Conservation (phyloP, 192 early-diverging fungal species). For the Backusella tarrabulga region DNA sequence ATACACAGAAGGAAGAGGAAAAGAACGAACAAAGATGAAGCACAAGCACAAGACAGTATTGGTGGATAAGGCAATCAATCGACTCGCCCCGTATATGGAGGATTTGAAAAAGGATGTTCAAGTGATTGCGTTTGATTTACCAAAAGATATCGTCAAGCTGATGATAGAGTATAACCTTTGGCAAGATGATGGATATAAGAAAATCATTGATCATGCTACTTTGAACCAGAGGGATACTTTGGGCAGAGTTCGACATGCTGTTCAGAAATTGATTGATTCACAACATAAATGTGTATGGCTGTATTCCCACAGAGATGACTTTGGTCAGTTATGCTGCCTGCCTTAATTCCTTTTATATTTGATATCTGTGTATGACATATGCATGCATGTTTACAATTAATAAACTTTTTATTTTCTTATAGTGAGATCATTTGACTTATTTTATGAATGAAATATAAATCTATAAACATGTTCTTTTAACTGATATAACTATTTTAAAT, state of each 20-base stretch:
- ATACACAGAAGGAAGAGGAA: conserved; percentile 35
- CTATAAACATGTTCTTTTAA: too few species aligned
- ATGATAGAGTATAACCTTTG: conserved; percentile 59
- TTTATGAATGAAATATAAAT: too few species aligned
- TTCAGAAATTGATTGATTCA: conserved; percentile 29
- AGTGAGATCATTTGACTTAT: not conserved
- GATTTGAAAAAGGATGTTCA: conserved; percentile 49
- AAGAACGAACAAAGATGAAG: conserved; percentile 54
- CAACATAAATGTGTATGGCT: conserved; percentile 63
- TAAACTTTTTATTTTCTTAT: not conserved
- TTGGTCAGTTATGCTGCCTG: conserved; percentile 53
- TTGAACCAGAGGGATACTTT: conserved; percentile 33
- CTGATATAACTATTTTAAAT: too few species aligned
- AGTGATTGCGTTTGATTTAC: conserved; percentile 65
- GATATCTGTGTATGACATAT: not conserved
- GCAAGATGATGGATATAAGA: conserved; percentile 62
- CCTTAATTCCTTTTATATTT: not conserved
- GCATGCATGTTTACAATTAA: not conserved
- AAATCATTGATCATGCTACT: conserved; percentile 43
- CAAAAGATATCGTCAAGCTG: conserved; percentile 52
- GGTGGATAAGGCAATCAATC: conserved; percentile 58
- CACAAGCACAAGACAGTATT: conserved; percentile 56
- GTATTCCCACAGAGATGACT: conserved; percentile 68
- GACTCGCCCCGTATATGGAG: conserved; percentile 56
- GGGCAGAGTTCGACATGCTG: conserved; percentile 28